A percentile compares a stretch with the other conserved stretches of the same genome.
phyloP scores from a whole-genome alignment of 768 basidiomycete species.

The Agrocybe praecox region DNA sequence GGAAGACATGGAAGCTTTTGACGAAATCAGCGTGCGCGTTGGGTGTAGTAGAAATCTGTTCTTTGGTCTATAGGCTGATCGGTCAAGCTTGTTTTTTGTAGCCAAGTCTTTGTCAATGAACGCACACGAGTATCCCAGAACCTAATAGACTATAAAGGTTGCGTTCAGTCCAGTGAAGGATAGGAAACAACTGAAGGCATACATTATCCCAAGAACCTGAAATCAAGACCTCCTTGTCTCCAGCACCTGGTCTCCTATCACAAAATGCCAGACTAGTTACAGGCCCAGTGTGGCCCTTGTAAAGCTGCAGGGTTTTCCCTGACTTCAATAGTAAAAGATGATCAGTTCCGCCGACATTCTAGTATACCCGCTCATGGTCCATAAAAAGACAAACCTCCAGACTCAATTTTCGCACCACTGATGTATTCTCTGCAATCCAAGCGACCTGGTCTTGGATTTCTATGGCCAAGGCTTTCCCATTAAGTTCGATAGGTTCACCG shows the following conservation, averaged over 20 bases:
- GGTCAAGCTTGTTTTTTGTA: background rate
- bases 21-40: conserved; percentile 89
- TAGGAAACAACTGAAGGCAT: conserved; percentile 3
- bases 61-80: conserved; percentile 56
- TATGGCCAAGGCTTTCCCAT: conserved; percentile 75
- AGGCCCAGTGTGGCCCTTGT: conserved; percentile 86
- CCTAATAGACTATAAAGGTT: conserved; percentile 68
- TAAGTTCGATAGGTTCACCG: conserved; percentile 79
- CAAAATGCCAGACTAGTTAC: conserved; percentile 82
- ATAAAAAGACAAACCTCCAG: conserved; percentile 58
- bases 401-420: conserved; percentile 71
- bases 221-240: conserved; percentile 59
- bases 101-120: conserved; percentile 1
- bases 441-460: conserved; percentile 64
- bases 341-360: background rate
- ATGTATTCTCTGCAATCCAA: conserved; percentile 90
- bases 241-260: conserved; percentile 39
- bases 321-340: conserved; percentile 47
- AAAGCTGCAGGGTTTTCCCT: conserved; percentile 76
- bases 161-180: conserved; percentile 7
- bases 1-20: conserved; percentile 78
- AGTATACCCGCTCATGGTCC: no score
- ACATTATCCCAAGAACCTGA: conserved; percentile 96
- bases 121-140: conserved; percentile 82
- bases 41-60: conserved; percentile 64